Evolutionary conservation across 176 grass and related monocot genomes (phyloP), one percentile per base, ranked within the genome.

Genomic region (Leersia perrieri): DNA sequence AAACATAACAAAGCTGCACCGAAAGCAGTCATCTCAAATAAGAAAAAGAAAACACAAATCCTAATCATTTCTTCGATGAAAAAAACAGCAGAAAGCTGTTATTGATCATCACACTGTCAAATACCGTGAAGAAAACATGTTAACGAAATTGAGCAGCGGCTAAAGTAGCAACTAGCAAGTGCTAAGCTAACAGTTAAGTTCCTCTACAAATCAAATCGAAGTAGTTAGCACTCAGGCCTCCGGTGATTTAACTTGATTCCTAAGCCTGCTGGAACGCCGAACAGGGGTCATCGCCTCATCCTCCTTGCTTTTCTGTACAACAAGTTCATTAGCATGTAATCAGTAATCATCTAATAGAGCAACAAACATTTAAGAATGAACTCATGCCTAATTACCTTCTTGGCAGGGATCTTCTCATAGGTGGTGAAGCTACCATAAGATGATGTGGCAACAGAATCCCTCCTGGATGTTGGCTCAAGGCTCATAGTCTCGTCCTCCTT

Each of bases 351-450:
- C 35, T 22, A 3, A 84, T 15, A 57, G 2, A 67, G n/a, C 60
- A 79, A 25, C 23, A 79, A 63, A 16, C 33, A 57, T 58, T 32
- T 60, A 13, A 34, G 47, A 29, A 40, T 71, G 32, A 60, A 72
- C 34, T 65, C 20, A 29, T 18, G 20, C 33, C 84, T n/a, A 22
- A 53, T 53, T 85, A 93, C 96, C 25, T 95, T 99, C 89, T 95
- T 95, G 35, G 90, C 82, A 74, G 90, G 26, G 26, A 93, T 67
- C 72, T 91, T 98, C 82, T 98, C 87, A 38, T 88, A 93, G 23
- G 90, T 91, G 30, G 90, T 86, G 79, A 88, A 99, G 72, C 96
- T 99, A 25, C 96, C 92, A 72, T 86, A 99, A 26, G 96, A 91
- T 11, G 80, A 66, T 33, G 92, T 91, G 18, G 68, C 66, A 5